Percentiles rank a stretch among this genome's conserved stretches.
phyloP scores from a whole-genome alignment of 495 filamentous ascomycete species.

The Bacidia gigantensis region DNA sequence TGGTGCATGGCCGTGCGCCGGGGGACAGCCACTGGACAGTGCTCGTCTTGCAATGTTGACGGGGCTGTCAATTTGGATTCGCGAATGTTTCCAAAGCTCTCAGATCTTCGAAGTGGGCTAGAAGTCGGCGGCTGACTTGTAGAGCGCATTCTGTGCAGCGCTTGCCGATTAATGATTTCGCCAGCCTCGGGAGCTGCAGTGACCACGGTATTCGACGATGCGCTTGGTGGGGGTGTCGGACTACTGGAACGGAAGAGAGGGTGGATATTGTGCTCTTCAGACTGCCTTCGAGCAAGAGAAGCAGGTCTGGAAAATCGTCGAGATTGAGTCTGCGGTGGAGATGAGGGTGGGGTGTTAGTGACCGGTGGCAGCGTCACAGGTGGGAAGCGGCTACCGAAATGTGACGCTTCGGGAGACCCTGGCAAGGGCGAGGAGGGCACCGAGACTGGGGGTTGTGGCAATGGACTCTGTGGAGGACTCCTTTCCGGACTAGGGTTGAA shows the following conservation, averaged over 20 bases:
- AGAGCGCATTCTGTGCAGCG: conserved; percentile 52
- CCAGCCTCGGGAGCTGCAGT: conserved; percentile 58
- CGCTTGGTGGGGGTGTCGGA: conserved; percentile 52
- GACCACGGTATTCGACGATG: conserved; percentile 55
- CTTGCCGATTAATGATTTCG: conserved; percentile 46
- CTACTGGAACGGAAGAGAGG: conserved; percentile 70
- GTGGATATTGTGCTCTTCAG: conserved; percentile 60
- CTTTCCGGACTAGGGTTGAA: conserved; percentile 14
- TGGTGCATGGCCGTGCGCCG: conserved; percentile 1
- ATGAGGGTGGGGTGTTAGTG: background rate
- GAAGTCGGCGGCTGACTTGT: conserved; percentile 44
- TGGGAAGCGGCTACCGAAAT: conserved; percentile 11
- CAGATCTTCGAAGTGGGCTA: conserved; percentile 36
- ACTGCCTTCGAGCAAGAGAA: background rate
- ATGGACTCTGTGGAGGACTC: conserved; percentile 17
- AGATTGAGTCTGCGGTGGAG: background rate
- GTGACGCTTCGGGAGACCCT: conserved; percentile 6
- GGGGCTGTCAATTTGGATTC: background rate
- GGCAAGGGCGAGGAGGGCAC: conserved; percentile 6
- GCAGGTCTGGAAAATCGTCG: conserved; percentile 12
- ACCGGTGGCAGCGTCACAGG: conserved; percentile 2
- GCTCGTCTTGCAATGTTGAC: background rate
- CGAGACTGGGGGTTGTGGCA: conserved; percentile 17
- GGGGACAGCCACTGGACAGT: background rate
- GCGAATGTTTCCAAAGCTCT: conserved; percentile 23